phyloP scores from a whole-genome alignment of 371 early-diverging fungal genomes.

The Thermomucor indicae-seudaticae region DNA sequence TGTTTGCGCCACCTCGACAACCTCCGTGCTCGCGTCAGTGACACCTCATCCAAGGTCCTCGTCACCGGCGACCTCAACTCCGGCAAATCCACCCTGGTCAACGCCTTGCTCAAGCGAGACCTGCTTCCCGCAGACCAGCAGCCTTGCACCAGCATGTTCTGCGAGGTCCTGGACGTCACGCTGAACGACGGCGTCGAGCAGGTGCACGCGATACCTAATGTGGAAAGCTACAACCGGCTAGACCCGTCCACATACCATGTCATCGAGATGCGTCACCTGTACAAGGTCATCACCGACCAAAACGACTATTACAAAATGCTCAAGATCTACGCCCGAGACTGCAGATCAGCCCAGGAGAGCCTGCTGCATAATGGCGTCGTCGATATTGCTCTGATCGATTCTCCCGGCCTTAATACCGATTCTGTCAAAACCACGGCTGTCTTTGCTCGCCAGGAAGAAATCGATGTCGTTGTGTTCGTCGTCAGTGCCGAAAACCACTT shows the following conservation, averaged over 20 bases:
- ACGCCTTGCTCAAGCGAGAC: conserved; percentile 86
- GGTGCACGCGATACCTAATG: conserved; percentile 81
- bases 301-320: conserved; percentile 75
- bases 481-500: conserved; percentile 98
- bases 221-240: conserved; percentile 58
- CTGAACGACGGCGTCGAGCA: conserved; percentile 84
- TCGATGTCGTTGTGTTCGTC: conserved; percentile 97
- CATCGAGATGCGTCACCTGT: conserved; percentile 62
- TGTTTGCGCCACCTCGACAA: conserved; percentile 75
- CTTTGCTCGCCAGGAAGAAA: conserved; percentile 96
- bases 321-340: conserved; percentile 85
- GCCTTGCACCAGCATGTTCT: conserved; percentile 93
- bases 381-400: conserved; percentile 94
- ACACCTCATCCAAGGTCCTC: conserved; percentile 88
- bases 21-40: conserved; percentile 77
- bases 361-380: conserved; percentile 91
- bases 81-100: conserved; percentile 96
- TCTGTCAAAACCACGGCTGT: conserved; percentile 93
- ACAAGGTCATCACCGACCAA: conserved; percentile 56
- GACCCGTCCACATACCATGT: conserved; percentile 70
- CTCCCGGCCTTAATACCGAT: conserved; percentile 98
- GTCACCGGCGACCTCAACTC: conserved; percentile 98
- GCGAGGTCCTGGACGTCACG: conserved; percentile 87
- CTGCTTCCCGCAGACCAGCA: conserved; percentile 94
- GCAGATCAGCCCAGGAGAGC: conserved; percentile 55